Conservation (phyloP, 2,329 filamentous ascomycete genomes). For the Colletotrichum lupini region DNA sequence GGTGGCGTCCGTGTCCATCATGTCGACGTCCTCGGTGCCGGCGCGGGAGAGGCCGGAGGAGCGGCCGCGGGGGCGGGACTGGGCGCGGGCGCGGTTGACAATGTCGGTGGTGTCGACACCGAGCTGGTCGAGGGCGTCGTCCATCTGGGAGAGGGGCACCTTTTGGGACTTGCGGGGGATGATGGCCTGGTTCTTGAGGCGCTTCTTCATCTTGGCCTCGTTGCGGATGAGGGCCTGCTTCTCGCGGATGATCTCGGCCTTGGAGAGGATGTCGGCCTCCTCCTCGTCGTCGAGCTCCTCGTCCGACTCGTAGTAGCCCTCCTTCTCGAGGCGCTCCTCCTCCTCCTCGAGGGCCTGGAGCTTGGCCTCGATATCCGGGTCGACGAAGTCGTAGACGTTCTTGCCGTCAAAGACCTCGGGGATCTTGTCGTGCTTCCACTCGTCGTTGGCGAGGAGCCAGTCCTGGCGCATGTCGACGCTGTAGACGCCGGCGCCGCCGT, state of each 20-base stretch:
- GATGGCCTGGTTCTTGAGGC: slow-evolving; percentile 94
- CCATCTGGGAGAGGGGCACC: slow-evolving; percentile 88
- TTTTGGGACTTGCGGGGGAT: slow-evolving; percentile 86
- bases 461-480: slow-evolving; percentile 92
- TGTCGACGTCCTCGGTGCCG: slow-evolving; percentile 72
- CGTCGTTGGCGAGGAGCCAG: slow-evolving; percentile 86
- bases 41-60: slow-evolving; percentile 72
- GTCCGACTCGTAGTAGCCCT: slow-evolving; percentile 94
- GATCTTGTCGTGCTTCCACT: slow-evolving; percentile 97
- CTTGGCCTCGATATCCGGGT: slow-evolving; percentile 95
- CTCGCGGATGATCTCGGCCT: slow-evolving; percentile 95
- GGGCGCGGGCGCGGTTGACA: slow-evolving; percentile 76
- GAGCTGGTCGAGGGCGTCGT: slow-evolving; percentile 84
- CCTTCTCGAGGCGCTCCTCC: slow-evolving; percentile 89
- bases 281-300: slow-evolving; percentile 86
- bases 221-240: slow-evolving; percentile 94
- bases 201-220: slow-evolving; percentile 94
- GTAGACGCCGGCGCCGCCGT: slow-evolving; percentile 95
- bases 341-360: slow-evolving; percentile 93
- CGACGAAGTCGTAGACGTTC: slow-evolving; percentile 97
- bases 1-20: slow-evolving; percentile 78
- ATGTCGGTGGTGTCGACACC: slow-evolving; percentile 86
- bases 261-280: slow-evolving; percentile 86
- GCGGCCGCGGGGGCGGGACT: slow-evolving; percentile 77
- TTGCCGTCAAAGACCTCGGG: slow-evolving; percentile 95